These are phyloP conservation scores for Chrysopogon serrulatus DNA, from an alignment of 176 grass and related monocot species.

Conservation along the genomic window DNA sequence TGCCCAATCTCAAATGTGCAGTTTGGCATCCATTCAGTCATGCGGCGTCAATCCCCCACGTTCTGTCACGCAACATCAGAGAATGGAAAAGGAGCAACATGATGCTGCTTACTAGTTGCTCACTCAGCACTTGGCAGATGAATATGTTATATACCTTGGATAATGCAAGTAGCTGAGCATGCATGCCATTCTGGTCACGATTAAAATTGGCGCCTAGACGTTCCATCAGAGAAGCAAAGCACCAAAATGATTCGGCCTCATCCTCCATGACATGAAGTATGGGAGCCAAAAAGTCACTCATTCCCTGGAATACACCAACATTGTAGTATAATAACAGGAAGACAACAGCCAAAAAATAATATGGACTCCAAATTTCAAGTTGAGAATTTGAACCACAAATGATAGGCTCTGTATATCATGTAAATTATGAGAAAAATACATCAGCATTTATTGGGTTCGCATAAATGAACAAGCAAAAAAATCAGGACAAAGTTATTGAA, in stretches of 20 bases:
- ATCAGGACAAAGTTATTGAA: neutral
- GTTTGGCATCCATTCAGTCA: neutral
- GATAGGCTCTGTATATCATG: neutral
- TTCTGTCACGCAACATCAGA: neutral
- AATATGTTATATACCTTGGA: constrained; percentile 64
- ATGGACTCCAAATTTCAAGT: neutral
- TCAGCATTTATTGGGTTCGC: neutral
- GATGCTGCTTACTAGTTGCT: neutral
- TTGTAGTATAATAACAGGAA: neutral
- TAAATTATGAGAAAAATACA: constrained; percentile 8
- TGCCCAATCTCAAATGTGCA: neutral
- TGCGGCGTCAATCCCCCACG: neutral
- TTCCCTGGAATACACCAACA: constrained; percentile 53
- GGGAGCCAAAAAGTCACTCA: constrained; percentile 92
- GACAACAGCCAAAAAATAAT: neutral
- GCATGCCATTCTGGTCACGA: constrained; percentile 98
- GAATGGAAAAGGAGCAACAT: neutral
- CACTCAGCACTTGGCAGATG: neutral
- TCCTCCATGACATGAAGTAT: constrained; percentile 92
- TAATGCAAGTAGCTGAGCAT: constrained; percentile 92
- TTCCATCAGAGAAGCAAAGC: constrained; percentile 94
- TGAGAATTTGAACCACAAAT: constrained; percentile 4
- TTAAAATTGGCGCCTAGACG: constrained; percentile 95
- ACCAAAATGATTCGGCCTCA: constrained; percentile 95
- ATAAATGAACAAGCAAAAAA: neutral